A percentile compares a stretch with the other conserved stretches of the same genome.
Conservation (phyloP, 2,329 filamentous ascomycete species). For the Apiospora sp. region DNA sequence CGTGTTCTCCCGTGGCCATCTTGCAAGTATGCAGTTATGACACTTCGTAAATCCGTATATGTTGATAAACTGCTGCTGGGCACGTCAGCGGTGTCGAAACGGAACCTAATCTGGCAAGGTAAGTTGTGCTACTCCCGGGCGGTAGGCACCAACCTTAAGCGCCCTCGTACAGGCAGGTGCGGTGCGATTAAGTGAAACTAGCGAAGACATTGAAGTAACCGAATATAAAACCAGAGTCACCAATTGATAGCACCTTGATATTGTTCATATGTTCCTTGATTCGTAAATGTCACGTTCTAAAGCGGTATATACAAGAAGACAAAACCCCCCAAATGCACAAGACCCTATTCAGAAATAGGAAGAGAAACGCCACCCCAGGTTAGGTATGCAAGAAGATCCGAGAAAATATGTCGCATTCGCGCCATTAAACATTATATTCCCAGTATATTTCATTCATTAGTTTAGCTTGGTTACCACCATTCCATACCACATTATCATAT, state of each 20-base stretch:
- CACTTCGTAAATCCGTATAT: neutral
- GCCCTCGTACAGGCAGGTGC: neutral
- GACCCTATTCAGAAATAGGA: neutral
- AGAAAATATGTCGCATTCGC: neutral
- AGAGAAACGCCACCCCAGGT: neutral
- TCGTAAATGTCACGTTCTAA: neutral
- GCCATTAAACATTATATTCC: constrained; percentile 13
- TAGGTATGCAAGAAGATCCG: neutral
- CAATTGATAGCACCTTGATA: neutral
- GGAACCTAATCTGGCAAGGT: neutral
- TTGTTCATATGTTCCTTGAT: neutral
- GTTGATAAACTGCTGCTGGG: neutral
- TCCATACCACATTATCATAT: neutral
- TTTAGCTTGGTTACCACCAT: neutral
- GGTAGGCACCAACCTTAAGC: neutral
- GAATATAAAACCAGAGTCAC: neutral
- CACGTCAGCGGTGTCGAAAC: neutral
- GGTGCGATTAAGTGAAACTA: neutral
- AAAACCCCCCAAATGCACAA: neutral
- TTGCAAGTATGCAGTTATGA: neutral
- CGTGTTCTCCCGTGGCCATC: neutral
- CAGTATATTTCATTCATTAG: neutral
- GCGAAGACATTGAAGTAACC: too few relatives aligned
- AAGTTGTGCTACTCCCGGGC: neutral
- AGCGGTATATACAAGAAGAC: neutral